Evolutionary conservation across 2,329 filamentous ascomycete genomes (phyloP).

Genomic region (Aspergillus felis): DNA sequence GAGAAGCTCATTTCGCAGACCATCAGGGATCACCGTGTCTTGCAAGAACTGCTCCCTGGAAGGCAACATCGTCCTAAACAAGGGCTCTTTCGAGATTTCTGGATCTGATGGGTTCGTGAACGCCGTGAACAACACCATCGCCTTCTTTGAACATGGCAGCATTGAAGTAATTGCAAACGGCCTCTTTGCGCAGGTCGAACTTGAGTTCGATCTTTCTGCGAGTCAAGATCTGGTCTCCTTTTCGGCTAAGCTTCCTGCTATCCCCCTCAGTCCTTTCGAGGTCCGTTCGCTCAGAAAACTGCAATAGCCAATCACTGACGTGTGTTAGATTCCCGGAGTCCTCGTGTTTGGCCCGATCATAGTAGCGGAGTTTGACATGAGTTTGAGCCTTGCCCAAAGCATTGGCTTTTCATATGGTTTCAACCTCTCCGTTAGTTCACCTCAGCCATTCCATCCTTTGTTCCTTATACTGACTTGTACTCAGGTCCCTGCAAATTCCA

Average conservation of each 20-base stretch:
- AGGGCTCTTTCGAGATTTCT: slow-evolving; percentile 14
- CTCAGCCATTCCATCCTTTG: no score
- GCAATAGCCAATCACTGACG: neutral
- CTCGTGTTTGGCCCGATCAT: slow-evolving; percentile 17
- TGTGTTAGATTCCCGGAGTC: slow-evolving; percentile 15
- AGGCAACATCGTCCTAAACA: slow-evolving; percentile 14
- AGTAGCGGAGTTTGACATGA: slow-evolving; percentile 9
- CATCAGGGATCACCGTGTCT: slow-evolving; percentile 13
- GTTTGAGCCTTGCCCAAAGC: slow-evolving; percentile 7
- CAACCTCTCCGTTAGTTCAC: slow-evolving; percentile 13
- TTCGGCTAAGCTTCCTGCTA: slow-evolving; percentile 13
- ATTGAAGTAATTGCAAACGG: slow-evolving; percentile 13
- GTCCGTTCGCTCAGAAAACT: slow-evolving; percentile 5
- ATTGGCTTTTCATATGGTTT: slow-evolving; percentile 19
- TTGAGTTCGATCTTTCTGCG: slow-evolving; percentile 12
- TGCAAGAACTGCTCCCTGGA: slow-evolving; percentile 18
- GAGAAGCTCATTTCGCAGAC: slow-evolving; percentile 4
- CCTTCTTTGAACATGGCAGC: slow-evolving; percentile 17
- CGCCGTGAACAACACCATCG: slow-evolving; percentile 4
- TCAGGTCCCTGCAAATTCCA: slow-evolving; percentile 16
- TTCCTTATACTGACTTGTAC: neutral
- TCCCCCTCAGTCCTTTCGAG: slow-evolving; percentile 18
- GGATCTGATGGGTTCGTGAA: slow-evolving; percentile 3
- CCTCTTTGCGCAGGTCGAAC: slow-evolving; percentile 17
- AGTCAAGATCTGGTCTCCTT: slow-evolving; percentile 10